phyloP scores from a whole-genome alignment of 139 green algal species.

The Bryopsis sp. region DNA sequence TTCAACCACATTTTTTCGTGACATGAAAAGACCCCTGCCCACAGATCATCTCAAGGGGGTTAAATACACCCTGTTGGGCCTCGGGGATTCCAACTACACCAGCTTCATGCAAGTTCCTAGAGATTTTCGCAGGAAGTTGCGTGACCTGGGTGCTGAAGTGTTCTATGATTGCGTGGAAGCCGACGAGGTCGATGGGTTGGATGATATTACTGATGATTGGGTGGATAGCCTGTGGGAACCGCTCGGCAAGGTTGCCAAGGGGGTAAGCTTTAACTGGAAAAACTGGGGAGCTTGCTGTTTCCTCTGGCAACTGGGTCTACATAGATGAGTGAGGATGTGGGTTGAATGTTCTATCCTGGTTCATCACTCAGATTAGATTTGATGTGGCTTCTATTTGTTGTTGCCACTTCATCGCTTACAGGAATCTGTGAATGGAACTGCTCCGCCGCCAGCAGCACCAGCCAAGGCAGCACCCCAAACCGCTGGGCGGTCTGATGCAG shows the following conservation, averaged over 20 bases:
- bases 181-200: slow-evolving; percentile 90
- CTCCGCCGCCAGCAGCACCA: too few relatives aligned
- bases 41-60: slow-evolving; percentile 48
- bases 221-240: slow-evolving; percentile 57
- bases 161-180: slow-evolving; percentile 72
- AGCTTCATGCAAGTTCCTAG: slow-evolving; percentile 79
- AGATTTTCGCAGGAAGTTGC: slow-evolving; percentile 33
- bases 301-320: too few relatives aligned
- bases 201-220: slow-evolving; percentile 73
- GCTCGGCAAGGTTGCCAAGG: slow-evolving; percentile 32
- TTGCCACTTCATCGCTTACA: too few relatives aligned
- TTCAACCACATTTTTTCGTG: slow-evolving; percentile 53
- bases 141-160: slow-evolving; percentile 61
- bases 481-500: too few relatives aligned
- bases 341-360: too few relatives aligned
- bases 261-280: neutral
- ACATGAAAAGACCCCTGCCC: slow-evolving; percentile 19
- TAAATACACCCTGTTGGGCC: slow-evolving; percentile 71
- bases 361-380: too few relatives aligned
- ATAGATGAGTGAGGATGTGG: too few relatives aligned
- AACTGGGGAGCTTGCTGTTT: too few relatives aligned
- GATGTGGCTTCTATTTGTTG: too few relatives aligned
- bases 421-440: too few relatives aligned
- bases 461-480: too few relatives aligned
- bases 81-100: slow-evolving; percentile 98